These are phyloP conservation scores for Penicillium sp. DNA, from an alignment of 2,329 filamentous ascomycete species.

Conservation along the genomic window DNA sequence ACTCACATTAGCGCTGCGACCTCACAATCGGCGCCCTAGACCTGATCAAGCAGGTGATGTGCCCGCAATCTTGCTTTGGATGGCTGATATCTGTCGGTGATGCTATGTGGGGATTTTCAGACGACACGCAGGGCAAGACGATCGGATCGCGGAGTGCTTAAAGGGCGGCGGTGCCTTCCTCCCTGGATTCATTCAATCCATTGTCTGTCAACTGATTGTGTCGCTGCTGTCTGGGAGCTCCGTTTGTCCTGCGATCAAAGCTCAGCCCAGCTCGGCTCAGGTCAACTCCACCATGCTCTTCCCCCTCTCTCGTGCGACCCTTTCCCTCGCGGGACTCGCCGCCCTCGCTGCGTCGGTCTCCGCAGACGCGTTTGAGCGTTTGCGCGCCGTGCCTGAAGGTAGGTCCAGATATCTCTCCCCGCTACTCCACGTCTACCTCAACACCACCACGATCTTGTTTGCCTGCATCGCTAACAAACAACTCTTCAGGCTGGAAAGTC, in stretches of 20 bases:
- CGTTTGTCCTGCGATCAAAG: neutral
- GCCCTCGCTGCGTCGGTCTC: conserved; percentile 34
- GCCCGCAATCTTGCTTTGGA: neutral
- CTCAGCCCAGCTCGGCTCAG: neutral
- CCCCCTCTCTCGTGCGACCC: conserved; percentile 29
- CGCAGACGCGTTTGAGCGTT: conserved; percentile 42
- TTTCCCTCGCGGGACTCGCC: conserved; percentile 37
- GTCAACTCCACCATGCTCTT: conserved; percentile 28
- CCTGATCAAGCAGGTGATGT: neutral
- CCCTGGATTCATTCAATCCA: neutral
- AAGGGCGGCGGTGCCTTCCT: neutral
- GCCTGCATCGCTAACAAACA: neutral
- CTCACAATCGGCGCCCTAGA: neutral
- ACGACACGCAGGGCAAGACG: neutral
- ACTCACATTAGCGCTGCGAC: conserved; percentile 6
- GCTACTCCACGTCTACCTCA: neutral
- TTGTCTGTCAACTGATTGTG: neutral
- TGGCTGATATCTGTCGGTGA: neutral
- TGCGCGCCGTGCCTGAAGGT: conserved; percentile 42
- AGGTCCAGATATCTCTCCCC: conserved; percentile 7
- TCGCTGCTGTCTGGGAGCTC: neutral
- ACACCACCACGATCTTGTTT: neutral
- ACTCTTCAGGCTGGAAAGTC: conserved; percentile 37
- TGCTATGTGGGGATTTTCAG: neutral
- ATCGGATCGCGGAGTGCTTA: neutral